phyloP scores from a whole-genome alignment of 2,329 filamentous ascomycete genomes.

The Aspergillus costaricaensis region DNA sequence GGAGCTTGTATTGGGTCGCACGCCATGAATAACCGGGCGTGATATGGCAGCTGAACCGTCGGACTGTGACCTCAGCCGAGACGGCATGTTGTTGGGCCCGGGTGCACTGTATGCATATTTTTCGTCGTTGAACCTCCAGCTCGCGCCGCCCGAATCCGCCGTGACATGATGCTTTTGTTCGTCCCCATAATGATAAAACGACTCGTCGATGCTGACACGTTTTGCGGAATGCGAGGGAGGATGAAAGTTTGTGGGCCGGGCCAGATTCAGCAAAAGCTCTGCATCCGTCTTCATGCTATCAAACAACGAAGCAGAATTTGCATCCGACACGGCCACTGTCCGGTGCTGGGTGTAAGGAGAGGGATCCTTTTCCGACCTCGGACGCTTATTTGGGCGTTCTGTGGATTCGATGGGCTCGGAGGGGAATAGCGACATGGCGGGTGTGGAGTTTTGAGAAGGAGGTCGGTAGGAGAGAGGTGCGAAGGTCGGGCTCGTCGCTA shows the following conservation, averaged over 20 bases:
- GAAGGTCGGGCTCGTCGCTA: conserved; percentile 52
- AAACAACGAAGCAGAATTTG: conserved; percentile 34
- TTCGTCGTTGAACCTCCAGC: conserved; percentile 19
- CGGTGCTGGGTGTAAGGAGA: conserved; percentile 42
- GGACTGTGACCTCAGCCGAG: conserved; percentile 45
- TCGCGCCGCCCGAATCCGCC: conserved; percentile 23
- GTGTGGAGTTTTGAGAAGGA: conserved; percentile 29
- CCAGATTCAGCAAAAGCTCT: conserved; percentile 50
- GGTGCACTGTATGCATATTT: conserved; percentile 18
- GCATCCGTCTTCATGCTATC: conserved; percentile 52
- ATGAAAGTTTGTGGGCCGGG: conserved; percentile 41
- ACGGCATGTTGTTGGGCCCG: conserved; percentile 28
- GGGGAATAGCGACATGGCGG: conserved; percentile 31
- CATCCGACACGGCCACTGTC: conserved; percentile 27
- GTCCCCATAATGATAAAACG: conserved; percentile 25
- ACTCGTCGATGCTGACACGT: conserved; percentile 36
- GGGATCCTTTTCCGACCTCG: conserved; percentile 59
- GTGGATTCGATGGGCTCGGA: conserved; percentile 31
- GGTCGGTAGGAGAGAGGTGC: conserved; percentile 36
- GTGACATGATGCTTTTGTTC: conserved; percentile 27
- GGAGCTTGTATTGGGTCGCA: conserved; percentile 43
- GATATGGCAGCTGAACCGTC: conserved; percentile 45
- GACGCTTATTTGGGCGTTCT: conserved; percentile 60
- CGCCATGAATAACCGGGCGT: conserved; percentile 38
- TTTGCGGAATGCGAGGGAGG: conserved; percentile 28